Percentiles rank a stretch among this genome's conserved stretches.
phyloP scores from a whole-genome alignment of 148 eudicot species.

The Pouteria glomerata region DNA sequence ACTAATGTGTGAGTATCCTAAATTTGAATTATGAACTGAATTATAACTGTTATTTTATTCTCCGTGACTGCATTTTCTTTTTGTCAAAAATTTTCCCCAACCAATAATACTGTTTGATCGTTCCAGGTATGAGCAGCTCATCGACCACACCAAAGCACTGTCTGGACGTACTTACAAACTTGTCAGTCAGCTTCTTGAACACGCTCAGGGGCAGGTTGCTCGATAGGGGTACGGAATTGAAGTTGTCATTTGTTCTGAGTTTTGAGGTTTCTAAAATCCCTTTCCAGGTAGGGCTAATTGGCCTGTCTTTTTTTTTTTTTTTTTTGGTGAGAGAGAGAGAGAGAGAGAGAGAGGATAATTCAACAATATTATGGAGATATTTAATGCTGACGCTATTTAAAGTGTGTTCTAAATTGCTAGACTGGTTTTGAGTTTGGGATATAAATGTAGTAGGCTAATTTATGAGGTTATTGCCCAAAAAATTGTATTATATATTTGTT shows the following conservation, averaged over 20 bases:
- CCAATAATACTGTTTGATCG: not conserved
- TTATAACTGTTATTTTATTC: not conserved
- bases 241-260: not conserved
- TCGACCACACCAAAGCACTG: conserved; percentile 79
- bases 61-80: not conserved
- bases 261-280: not conserved
- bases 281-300: not conserved
- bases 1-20: conserved; percentile 83
- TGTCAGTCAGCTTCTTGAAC: conserved; percentile 70
- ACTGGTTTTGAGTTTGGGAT: no score
- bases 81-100: not conserved
- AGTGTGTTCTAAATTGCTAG: no score
- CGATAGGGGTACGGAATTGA: conserved; percentile 23
- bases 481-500: no score
- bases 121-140: conserved; percentile 92
- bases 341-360: no score
- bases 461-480: no score
- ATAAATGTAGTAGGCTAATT: no score
- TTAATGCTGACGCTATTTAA: no score
- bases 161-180: conserved; percentile 83
- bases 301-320: no score
- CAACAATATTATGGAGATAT: no score
- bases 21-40: no score
- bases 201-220: conserved; percentile 61
- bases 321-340: no score